A percentile compares a stretch with the other conserved stretches of the same genome.
Conservation (phyloP, 352 stramenopile species). For the Pythium brachiatum region DNA sequence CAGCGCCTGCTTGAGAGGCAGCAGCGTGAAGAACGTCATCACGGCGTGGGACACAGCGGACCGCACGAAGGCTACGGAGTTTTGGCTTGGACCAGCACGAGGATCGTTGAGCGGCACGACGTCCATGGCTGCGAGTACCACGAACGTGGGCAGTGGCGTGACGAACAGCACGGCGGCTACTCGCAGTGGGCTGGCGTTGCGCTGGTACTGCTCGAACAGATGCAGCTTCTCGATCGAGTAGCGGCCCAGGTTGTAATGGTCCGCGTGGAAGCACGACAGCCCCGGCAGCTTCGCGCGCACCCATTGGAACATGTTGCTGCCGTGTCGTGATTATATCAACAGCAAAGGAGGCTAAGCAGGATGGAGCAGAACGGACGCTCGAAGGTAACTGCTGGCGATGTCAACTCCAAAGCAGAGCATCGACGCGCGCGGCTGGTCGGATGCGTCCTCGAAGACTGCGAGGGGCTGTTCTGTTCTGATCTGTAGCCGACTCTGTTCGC, state of each 20-base stretch:
- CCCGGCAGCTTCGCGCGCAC: neutral
- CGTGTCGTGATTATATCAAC: too few species aligned
- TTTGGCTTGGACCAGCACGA: neutral
- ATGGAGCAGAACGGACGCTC: too few species aligned
- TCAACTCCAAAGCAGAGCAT: too few species aligned
- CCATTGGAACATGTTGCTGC: too few species aligned
- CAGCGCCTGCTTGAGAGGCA: constrained; percentile 16
- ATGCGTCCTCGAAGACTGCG: too few species aligned
- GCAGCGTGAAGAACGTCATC: constrained; percentile 5
- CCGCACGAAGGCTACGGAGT: neutral
- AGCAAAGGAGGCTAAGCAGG: too few species aligned
- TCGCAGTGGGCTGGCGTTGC: neutral
- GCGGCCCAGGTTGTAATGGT: constrained; percentile 6
- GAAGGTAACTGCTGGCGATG: too few species aligned
- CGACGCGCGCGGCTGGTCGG: too few species aligned
- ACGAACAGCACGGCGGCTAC: constrained; percentile 3
- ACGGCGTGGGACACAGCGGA: constrained; percentile 1
- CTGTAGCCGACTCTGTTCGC: too few species aligned
- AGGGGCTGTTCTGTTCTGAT: too few species aligned
- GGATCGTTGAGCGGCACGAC: constrained; percentile 11
- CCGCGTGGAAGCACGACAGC: neutral
- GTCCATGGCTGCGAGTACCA: constrained; percentile 1
- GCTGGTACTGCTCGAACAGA: constrained; percentile 16
- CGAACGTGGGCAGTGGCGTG: neutral
- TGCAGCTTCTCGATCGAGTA: constrained; percentile 21